These are phyloP conservation scores for Arthrinium phaeospermum DNA, from an alignment of 2,329 filamentous ascomycete genomes.

Conservation along the genomic window DNA sequence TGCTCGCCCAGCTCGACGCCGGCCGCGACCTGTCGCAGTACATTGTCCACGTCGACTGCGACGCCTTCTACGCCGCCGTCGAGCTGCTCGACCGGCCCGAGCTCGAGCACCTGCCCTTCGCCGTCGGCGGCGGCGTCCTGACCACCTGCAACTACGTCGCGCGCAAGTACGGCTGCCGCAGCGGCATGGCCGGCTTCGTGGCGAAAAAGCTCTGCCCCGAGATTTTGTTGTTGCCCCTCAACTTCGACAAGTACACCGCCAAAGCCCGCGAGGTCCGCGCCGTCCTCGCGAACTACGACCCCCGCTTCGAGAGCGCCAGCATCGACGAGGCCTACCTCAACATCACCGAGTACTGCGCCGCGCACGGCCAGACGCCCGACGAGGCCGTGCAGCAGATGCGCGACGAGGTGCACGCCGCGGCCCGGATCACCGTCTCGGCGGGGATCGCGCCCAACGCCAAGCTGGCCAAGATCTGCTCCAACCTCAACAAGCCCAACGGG, in stretches of 20 bases:
- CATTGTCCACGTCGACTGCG: conserved; percentile 93
- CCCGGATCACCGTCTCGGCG: conserved; percentile 87
- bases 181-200: conserved; percentile 95
- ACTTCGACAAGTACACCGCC: conserved; percentile 88
- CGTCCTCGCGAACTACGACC: conserved; percentile 85
- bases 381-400: conserved; percentile 81
- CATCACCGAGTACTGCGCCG: conserved; percentile 82
- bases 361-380: conserved; percentile 70
- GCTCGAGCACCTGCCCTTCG: conserved; percentile 85
- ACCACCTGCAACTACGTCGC: conserved; percentile 86
- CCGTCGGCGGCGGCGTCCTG: conserved; percentile 75
- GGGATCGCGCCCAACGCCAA: conserved; percentile 94
- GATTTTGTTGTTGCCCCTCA: conserved; percentile 80
- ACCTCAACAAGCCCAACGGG: conserved; percentile 95
- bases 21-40: conserved; percentile 81
- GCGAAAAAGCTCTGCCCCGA: conserved; percentile 92
- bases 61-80: conserved; percentile 96
- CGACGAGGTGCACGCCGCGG: conserved; percentile 73
- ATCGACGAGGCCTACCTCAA: conserved; percentile 98
- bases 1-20: conserved; percentile 79
- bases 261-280: conserved; percentile 89
- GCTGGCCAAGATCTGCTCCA: conserved; percentile 93
- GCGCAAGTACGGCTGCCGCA: conserved; percentile 86
- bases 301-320: conserved; percentile 89
- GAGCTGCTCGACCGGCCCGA: conserved; percentile 86